Base-by-base conservation (phyloP, 352 stramenopile genomes). In the Phytophthora europaea region DNA sequence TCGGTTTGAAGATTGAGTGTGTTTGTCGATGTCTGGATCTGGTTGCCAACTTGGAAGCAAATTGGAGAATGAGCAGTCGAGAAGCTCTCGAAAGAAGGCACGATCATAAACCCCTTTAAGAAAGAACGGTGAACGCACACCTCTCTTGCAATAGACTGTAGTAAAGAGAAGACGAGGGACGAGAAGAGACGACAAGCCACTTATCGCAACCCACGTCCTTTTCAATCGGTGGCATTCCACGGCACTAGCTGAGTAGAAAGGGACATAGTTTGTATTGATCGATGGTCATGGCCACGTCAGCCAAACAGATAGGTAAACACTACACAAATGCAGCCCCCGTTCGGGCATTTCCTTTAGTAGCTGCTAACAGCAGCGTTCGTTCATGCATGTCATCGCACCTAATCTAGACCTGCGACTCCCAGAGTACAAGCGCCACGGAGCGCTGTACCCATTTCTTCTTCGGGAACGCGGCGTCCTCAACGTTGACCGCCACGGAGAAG, bases 341-440 rank as follows among this genome's bases (percentile, higher is more conserved):
- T 28, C 28, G 16, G 36, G 61, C 5, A 20, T 34, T 36, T 20
- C 22, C 7, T n/a, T 31, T 18, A 28, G 20, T 45, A 53, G n/a
- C 20, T 22, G 43, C 43, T 0, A 48, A 15, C 16, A 48, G 40
- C 36, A 43, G 36, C 13, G 38, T 4, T 57, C 26, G 23, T 58
- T 36, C 23, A 58, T 58, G 31, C 43, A 59, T 58, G 34, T 12
- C 34, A 33, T 34, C 51, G 34, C 13, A 56, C 18, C 52, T 63
- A 52, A n/a, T 60, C 60, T 84, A 89, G 18, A 61, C 64, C 28
- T 81, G 72, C 20, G 85, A 74, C 64, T 97, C 85, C 89, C 89
- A 97, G 12, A 95, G 79, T 62, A 92, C 82, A 65, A 97, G 79
- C 40, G 89, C 90, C 18, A 97, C 87, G 0, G 88, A 91, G 26